Conservation (phyloP, 257 asterid genomes). For the Solanum ossicruentum region DNA sequence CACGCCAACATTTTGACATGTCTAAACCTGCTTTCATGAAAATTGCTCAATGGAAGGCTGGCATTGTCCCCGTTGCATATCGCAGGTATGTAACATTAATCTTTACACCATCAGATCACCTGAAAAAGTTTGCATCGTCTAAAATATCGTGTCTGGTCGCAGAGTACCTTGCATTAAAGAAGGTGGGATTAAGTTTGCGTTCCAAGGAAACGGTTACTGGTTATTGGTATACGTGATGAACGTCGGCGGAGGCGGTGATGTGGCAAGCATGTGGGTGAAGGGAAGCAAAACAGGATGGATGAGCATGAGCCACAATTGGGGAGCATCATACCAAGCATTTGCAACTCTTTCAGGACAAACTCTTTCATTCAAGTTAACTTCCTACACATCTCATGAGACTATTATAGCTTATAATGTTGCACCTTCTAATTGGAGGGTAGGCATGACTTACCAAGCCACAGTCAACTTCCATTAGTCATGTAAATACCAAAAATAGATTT, state of each 20-base stretch:
- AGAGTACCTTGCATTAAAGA: constrained; percentile 43
- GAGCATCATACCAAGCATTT: constrained; percentile 76
- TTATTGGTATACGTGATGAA: constrained; percentile 72
- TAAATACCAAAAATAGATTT: too few species aligned
- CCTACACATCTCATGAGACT: constrained; percentile 48
- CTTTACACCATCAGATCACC: neutral
- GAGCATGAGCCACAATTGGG: constrained; percentile 94
- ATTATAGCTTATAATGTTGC: constrained; percentile 44
- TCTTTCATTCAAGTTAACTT: constrained; percentile 55
- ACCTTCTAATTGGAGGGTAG: constrained; percentile 51
- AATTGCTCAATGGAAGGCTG: constrained; percentile 71
- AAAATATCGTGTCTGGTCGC: neutral
- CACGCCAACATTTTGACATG: constrained; percentile 77
- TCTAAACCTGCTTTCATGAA: constrained; percentile 72
- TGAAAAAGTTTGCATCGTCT: neutral
- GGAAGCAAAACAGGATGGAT: constrained; percentile 71
- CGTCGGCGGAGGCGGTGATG: constrained; percentile 64
- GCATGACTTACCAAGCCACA: constrained; percentile 35
- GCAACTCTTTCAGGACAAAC: constrained; percentile 54
- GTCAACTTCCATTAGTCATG: constrained; percentile 40
- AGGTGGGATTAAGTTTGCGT: constrained; percentile 41
- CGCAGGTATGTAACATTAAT: constrained; percentile 32
- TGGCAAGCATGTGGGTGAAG: constrained; percentile 52
- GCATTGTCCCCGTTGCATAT: constrained; percentile 57
- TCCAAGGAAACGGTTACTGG: constrained; percentile 86